Base-by-base conservation (phyloP, 805 yeast genomes). In the Wickerhamiella azymoides region DNA sequence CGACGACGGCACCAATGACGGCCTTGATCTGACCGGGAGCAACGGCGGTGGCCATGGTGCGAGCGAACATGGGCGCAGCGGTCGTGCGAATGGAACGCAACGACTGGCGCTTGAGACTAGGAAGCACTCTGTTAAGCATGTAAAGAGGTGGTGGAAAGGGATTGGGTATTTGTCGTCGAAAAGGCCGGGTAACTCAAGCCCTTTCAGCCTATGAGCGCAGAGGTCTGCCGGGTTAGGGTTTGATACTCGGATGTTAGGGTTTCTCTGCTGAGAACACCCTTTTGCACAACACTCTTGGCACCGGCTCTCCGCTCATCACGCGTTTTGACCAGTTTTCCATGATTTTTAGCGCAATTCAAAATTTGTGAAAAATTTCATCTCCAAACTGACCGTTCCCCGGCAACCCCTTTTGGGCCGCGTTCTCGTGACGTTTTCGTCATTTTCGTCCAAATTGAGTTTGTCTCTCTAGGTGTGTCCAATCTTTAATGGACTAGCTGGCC, bases 1-100 rank as follows among this genome's bases (percentile, higher is more conserved):
- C 71, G 39, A 56, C 59, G 41, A 56, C 58, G 52, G 59, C 59
- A 52, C 59, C 59, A 47, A 56, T 56, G 45, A 56, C 57, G 52
- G 57, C 57, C 56, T 54, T 53, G 43, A 56, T 47, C 19, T 43
- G 35, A 40, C 59, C 59, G 21, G 46, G 46, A 26, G 47, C 44
- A 30, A 45, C 43, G 47, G 50, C 47, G 25, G 55, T 49, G 32
- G 58, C 58, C 52, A 52, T 49, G 39, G 52, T 37, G 45, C 57
- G 55, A 40, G 52, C 50, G 45, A 49, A 43, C 46, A 46, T 27
- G 49, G 50, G 50, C 46, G 49, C 51, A n/a, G 50, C 49, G 33
- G 48, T 47, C 30, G 47, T 43, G 47, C 47, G 48, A 49, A 50
- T 43, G 45, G 52, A 50, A 33, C 53, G 53, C 54, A 54, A 28